Conservation (phyloP, 2,329 filamentous ascomycete genomes). For the Aspergillus proliferans region DNA sequence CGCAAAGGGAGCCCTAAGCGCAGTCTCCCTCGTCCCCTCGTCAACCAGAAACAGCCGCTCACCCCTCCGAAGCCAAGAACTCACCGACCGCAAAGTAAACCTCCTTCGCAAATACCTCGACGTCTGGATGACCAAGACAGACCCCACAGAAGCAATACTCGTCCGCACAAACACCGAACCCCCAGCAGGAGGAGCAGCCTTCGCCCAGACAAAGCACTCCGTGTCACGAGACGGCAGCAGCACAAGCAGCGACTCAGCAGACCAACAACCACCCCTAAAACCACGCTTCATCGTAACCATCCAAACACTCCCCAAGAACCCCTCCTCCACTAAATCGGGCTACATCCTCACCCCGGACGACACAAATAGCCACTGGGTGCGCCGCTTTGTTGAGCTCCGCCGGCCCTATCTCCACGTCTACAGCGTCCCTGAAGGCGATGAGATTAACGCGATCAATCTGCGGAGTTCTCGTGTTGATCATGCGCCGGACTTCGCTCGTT, state of each 20-base stretch:
- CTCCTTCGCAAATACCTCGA: slow-evolving; percentile 38
- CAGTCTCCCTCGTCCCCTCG: slow-evolving; percentile 32
- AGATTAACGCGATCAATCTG: slow-evolving; percentile 82
- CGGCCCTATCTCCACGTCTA: slow-evolving; percentile 90
- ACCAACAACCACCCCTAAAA: slow-evolving; percentile 35
- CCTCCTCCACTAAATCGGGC: slow-evolving; percentile 73
- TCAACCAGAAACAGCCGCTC: slow-evolving; percentile 29
- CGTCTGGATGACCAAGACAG: slow-evolving; percentile 38
- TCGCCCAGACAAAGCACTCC: slow-evolving; percentile 17
- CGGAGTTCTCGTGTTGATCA: slow-evolving; percentile 87
- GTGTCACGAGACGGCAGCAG: slow-evolving; percentile 4
- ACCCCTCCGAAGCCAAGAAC: slow-evolving; percentile 28
- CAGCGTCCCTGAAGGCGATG: slow-evolving; percentile 76
- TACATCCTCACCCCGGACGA: slow-evolving; percentile 81
- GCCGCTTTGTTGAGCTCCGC: slow-evolving; percentile 86
- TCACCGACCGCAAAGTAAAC: slow-evolving; percentile 32
- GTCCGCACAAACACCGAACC: slow-evolving; percentile 41
- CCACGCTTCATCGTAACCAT: slow-evolving; percentile 70
- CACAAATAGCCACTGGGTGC: slow-evolving; percentile 73
- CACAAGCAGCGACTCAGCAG: slow-evolving; percentile 6
- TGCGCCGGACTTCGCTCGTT: slow-evolving; percentile 74
- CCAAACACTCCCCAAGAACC: slow-evolving; percentile 72
- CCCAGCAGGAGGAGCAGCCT: slow-evolving; percentile 31
- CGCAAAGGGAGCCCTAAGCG: slow-evolving; percentile 39
- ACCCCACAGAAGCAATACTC: slow-evolving; percentile 38